Percentiles rank a stretch among this genome's conserved stretches.
These are phyloP conservation scores for Physcia stellaris DNA, from an alignment of 495 filamentous ascomycete genomes.

Conservation along the genomic window DNA sequence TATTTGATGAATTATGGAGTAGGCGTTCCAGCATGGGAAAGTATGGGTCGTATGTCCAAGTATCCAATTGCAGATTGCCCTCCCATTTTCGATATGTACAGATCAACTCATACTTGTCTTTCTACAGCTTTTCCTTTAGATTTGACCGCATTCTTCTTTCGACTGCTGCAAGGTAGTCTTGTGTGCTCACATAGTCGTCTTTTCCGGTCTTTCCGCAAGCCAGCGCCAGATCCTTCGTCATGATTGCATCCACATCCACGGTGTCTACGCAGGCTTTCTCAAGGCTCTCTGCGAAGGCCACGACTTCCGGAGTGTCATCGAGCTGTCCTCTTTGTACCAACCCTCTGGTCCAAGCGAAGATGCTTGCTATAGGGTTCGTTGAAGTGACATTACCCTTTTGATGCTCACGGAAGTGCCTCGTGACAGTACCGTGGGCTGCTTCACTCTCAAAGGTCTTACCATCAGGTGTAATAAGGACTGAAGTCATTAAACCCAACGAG, in stretches of 20 bases:
- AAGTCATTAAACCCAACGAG: conserved; percentile 96
- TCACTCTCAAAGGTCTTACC: conserved; percentile 94
- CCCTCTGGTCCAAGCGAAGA: conserved; percentile 97
- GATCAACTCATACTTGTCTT: no score
- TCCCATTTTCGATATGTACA: no score
- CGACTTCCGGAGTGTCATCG: conserved; percentile 76
- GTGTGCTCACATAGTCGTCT: conserved; percentile 76
- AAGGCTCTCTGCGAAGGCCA: conserved; percentile 76
- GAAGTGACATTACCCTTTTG: conserved; percentile 94
- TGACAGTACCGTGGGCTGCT: conserved; percentile 96
- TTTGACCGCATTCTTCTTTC: conserved; percentile 66
- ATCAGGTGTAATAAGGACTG: conserved; percentile 86
- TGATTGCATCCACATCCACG: conserved; percentile 84
- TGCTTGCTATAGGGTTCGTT: conserved; percentile 96
- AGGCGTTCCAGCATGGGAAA: no score
- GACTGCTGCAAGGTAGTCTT: conserved; percentile 77
- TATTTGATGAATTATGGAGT: no score
- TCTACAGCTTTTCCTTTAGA: conserved; percentile 39
- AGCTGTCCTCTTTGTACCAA: conserved; percentile 84
- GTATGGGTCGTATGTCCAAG: no score
- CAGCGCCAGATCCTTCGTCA: conserved; percentile 97
- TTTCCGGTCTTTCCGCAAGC: conserved; percentile 75
- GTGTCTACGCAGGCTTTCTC: conserved; percentile 92
- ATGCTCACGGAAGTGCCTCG: conserved; percentile 95
- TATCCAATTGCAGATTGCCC: no score